A percentile compares a stretch with the other conserved stretches of the same genome.
These are phyloP conservation scores for Neonectria magnoliae DNA, from an alignment of 2,329 filamentous ascomycete species.

Conservation along the genomic window DNA sequence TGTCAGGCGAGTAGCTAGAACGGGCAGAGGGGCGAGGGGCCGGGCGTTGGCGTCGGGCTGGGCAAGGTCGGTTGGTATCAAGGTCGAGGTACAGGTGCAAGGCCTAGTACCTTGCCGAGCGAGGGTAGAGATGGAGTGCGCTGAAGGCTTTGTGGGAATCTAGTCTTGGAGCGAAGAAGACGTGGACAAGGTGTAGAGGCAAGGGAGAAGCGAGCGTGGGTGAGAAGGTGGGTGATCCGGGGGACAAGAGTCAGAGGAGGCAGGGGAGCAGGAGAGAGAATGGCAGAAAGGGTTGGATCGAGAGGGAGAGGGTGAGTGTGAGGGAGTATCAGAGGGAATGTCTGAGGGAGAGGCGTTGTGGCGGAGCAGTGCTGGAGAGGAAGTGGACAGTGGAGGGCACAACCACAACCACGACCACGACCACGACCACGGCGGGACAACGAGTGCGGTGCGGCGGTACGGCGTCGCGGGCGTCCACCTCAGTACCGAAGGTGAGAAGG, in stretches of 20 bases:
- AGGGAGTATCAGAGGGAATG: constrained; percentile 4
- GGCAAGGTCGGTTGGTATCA: constrained; percentile 19
- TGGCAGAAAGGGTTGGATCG: not conserved
- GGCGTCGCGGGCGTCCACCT: not conserved
- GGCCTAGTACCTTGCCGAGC: not conserved
- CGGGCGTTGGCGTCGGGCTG: constrained; percentile 15
- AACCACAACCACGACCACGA: not conserved
- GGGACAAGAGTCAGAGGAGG: not conserved
- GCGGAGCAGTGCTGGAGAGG: not conserved
- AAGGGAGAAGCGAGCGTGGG: constrained; percentile 1
- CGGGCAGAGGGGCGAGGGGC: constrained; percentile 5
- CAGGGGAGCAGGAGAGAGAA: constrained; percentile 8
- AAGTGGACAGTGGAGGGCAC: not conserved
- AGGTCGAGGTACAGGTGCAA: constrained; percentile 18
- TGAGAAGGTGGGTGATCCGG: constrained; percentile 1
- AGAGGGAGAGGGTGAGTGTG: not conserved
- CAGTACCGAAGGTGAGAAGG: not conserved
- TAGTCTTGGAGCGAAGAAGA: constrained; percentile 1
- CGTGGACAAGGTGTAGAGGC: not conserved
- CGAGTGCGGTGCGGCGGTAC: not conserved
- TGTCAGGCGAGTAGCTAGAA: constrained; percentile 22
- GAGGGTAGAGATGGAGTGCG: not conserved
- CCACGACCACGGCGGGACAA: not conserved
- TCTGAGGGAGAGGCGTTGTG: not conserved
- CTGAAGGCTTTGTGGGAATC: constrained; percentile 10